Percentiles rank a stretch among this genome's conserved stretches.
phyloP scores from a whole-genome alignment of 169 alveolate genomes.

The Prorocentrum cordatum region DNA sequence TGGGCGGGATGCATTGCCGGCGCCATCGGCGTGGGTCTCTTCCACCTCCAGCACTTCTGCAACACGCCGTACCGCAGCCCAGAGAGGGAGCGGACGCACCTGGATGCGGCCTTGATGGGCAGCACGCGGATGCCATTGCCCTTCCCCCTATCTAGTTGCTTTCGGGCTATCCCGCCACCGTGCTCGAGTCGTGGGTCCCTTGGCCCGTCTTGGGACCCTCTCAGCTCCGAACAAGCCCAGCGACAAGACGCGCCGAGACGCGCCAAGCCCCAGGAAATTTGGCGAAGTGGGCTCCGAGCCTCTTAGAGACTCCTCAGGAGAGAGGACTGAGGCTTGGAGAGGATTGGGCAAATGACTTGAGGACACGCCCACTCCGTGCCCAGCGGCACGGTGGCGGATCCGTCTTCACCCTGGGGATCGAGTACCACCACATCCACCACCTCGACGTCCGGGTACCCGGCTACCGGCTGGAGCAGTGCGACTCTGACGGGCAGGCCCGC shows the following conservation, averaged over 20 bases:
- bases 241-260: too few species aligned
- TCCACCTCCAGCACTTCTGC: constrained; percentile 64
- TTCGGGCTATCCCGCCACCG: neutral
- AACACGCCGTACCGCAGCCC: constrained; percentile 36
- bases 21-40: constrained; percentile 1
- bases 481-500: constrained; percentile 35
- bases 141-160: neutral
- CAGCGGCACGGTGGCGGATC: too few species aligned
- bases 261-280: too few species aligned
- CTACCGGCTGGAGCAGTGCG: constrained; percentile 29
- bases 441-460: constrained; percentile 55
- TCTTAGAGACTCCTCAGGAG: too few species aligned
- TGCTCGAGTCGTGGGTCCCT: neutral
- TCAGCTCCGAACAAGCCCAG: neutral
- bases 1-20: neutral
- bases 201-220: neutral
- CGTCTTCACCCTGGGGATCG: constrained; percentile 55
- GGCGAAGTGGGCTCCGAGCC: too few species aligned
- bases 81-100: constrained; percentile 18
- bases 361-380: too few species aligned
- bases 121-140: constrained; percentile 52
- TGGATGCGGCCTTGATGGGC: constrained; percentile 36
- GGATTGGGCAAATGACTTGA: too few species aligned
- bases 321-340: too few species aligned
- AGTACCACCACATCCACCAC: constrained; percentile 68